These are phyloP conservation scores for Mycena polygramma DNA, from an alignment of 768 basidiomycete genomes.

Conservation along the genomic window DNA sequence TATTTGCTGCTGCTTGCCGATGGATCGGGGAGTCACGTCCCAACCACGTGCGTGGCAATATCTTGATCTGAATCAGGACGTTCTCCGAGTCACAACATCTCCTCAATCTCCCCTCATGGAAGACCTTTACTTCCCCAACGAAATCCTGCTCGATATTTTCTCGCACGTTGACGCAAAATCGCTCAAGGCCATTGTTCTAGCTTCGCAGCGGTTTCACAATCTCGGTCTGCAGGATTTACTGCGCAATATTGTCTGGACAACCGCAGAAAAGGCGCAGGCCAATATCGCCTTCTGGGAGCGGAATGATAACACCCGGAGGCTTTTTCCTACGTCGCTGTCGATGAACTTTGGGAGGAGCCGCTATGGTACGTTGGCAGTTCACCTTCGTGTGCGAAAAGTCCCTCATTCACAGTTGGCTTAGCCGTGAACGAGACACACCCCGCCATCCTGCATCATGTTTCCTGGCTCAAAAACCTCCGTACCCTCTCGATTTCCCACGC, in stretches of 20 bases:
- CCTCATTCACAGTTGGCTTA: too few species aligned
- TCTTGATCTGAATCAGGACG: too few species aligned
- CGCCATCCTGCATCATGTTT: not conserved
- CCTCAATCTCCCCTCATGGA: too few species aligned
- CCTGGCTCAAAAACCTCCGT: constrained; percentile 4
- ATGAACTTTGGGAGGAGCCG: not conserved
- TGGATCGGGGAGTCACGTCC: too few species aligned
- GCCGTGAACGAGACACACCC: too few species aligned
- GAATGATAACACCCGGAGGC: not conserved
- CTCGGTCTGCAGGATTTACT: constrained; percentile 13
- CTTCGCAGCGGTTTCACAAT: constrained; percentile 5
- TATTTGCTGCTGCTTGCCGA: too few species aligned
- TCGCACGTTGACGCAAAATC: too few species aligned
- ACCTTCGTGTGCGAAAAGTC: not conserved
- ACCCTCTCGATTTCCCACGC: constrained; percentile 8
- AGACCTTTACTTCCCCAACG: too few species aligned
- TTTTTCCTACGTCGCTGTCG: not conserved
- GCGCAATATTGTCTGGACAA: constrained; percentile 6
- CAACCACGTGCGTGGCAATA: too few species aligned
- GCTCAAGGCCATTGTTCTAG: not conserved
- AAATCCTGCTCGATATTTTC: too few species aligned
- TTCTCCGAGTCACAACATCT: too few species aligned
- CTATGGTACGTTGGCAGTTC: not conserved
- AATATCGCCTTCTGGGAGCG: constrained; percentile 6
- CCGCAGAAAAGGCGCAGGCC: not conserved